Percentiles rank a stretch among this genome's conserved stretches.
Evolutionary conservation across 176 grass and related monocot species (phyloP).

Genomic region (Urochloa ruziziensis): DNA sequence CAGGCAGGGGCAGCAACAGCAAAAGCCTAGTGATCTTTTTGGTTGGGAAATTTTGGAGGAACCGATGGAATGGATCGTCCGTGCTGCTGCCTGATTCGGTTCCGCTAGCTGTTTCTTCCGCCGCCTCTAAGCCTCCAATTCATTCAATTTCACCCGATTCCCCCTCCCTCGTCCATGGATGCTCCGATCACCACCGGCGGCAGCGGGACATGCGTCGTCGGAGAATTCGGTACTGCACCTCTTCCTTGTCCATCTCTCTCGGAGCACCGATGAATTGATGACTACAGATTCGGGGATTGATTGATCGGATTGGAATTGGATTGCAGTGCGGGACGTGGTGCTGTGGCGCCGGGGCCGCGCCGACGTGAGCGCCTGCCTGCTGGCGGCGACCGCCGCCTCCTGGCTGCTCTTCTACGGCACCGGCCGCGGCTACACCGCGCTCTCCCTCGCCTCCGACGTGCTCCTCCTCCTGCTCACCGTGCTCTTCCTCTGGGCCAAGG

Average conservation of each 20-base stretch:
- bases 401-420: slow-evolving; percentile 54
- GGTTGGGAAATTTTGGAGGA: not conserved
- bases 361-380: slow-evolving; percentile 37
- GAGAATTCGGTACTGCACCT: not conserved
- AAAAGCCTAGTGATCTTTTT: not conserved
- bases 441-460: slow-evolving; percentile 68
- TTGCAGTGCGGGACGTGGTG: slow-evolving; percentile 64
- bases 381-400: slow-evolving; percentile 41
- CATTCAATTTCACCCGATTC: not conserved
- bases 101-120: not conserved
- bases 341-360: slow-evolving; percentile 64
- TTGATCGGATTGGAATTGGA: not conserved
- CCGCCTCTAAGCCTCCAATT: not conserved
- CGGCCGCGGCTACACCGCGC: slow-evolving; percentile 44
- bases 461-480: slow-evolving; percentile 74
- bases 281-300: not conserved
- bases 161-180: not conserved
- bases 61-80: not conserved
- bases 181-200: too few species aligned
- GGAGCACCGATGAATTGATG: not conserved
- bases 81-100: not conserved
- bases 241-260: too few species aligned
- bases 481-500: slow-evolving; percentile 81
- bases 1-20: not conserved
- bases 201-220: not conserved